These are phyloP conservation scores for Xylaria sp. DNA, from an alignment of 2,329 filamentous ascomycete species.

Conservation along the genomic window DNA sequence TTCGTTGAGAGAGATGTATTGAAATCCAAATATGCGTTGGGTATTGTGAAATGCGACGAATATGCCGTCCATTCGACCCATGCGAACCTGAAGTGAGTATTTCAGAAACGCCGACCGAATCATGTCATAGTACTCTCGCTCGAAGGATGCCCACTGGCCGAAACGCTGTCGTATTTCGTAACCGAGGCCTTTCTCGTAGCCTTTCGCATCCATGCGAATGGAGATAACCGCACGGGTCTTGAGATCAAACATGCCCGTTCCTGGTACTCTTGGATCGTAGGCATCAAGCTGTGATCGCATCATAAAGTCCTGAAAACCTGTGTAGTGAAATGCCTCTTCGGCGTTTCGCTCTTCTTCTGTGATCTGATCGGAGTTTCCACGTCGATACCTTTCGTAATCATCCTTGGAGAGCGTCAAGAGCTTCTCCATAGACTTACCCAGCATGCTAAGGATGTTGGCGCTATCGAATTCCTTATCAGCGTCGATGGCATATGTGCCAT, in stretches of 20 bases:
- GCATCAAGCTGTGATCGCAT: slow-evolving; percentile 97
- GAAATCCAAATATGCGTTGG: slow-evolving; percentile 95
- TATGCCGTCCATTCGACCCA: slow-evolving; percentile 98
- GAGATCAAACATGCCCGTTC: slow-evolving; percentile 93
- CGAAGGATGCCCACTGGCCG: slow-evolving; percentile 89
- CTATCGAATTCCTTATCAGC: slow-evolving; percentile 92
- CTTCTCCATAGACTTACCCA: slow-evolving; percentile 97
- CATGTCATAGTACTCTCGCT: slow-evolving; percentile 97
- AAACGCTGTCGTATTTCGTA: slow-evolving; percentile 85
- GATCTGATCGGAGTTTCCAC: slow-evolving; percentile 73
- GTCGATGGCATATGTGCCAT: slow-evolving; percentile 93
- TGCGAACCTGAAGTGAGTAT: slow-evolving; percentile 94
- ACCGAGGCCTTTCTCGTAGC: slow-evolving; percentile 79
- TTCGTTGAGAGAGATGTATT: slow-evolving; percentile 87
- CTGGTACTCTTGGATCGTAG: slow-evolving; percentile 84
- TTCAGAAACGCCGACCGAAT: slow-evolving; percentile 94
- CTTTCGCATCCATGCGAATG: slow-evolving; percentile 84
- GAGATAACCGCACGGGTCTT: slow-evolving; percentile 94
- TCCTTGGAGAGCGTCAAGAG: slow-evolving; percentile 84
- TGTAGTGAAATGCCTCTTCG: slow-evolving; percentile 88
- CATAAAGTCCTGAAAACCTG: slow-evolving; percentile 85
- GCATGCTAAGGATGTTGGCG: slow-evolving; percentile 87
- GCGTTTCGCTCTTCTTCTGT: slow-evolving; percentile 76
- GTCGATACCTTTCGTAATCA: slow-evolving; percentile 87
- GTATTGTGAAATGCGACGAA: slow-evolving; percentile 98